Evolutionary conservation across 2,329 filamentous ascomycete species (phyloP).

Genomic region (Emericellopsis atlantica): DNA sequence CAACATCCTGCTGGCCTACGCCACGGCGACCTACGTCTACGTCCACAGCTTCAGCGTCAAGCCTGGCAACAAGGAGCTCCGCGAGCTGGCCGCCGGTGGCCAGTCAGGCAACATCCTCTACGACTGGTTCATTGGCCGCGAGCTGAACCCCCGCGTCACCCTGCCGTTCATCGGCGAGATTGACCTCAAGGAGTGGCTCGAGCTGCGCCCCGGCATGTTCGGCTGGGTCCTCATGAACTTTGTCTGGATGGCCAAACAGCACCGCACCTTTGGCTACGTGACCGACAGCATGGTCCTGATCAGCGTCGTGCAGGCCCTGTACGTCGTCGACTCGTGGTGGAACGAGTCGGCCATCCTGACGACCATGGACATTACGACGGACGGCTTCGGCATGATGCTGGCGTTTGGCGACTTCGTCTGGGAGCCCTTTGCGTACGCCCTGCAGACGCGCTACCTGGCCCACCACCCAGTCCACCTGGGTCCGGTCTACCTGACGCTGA

Average conservation of each 20-base stretch:
- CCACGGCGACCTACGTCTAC: slow-evolving; percentile 68
- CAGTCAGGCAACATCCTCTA: slow-evolving; percentile 77
- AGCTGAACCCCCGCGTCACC: slow-evolving; percentile 77
- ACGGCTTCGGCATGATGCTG: slow-evolving; percentile 94
- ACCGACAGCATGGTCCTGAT: slow-evolving; percentile 80
- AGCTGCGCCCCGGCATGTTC: slow-evolving; percentile 83
- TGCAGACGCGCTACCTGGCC: slow-evolving; percentile 75
- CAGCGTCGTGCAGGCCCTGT: slow-evolving; percentile 64
- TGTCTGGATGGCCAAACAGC: slow-evolving; percentile 77
- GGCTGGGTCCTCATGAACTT: slow-evolving; percentile 81
- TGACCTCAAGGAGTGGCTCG: slow-evolving; percentile 82
- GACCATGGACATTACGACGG: slow-evolving; percentile 86
- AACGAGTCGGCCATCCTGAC: slow-evolving; percentile 85
- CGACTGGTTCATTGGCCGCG: slow-evolving; percentile 93
- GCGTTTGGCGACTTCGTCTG: slow-evolving; percentile 85
- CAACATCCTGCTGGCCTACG: slow-evolving; percentile 66
- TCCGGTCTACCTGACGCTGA: slow-evolving; percentile 46
- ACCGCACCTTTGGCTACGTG: slow-evolving; percentile 69
- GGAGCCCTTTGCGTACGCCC: slow-evolving; percentile 81
- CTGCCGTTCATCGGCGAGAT: slow-evolving; percentile 73
- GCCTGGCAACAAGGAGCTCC: slow-evolving; percentile 55
- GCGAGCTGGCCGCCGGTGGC: slow-evolving; percentile 73
- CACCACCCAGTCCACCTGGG: slow-evolving; percentile 74
- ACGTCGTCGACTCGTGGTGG: slow-evolving; percentile 73
- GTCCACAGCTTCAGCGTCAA: slow-evolving; percentile 71